phyloP scores from a whole-genome alignment of 176 grass and related monocot genomes.

The Eragrostis curvula region DNA sequence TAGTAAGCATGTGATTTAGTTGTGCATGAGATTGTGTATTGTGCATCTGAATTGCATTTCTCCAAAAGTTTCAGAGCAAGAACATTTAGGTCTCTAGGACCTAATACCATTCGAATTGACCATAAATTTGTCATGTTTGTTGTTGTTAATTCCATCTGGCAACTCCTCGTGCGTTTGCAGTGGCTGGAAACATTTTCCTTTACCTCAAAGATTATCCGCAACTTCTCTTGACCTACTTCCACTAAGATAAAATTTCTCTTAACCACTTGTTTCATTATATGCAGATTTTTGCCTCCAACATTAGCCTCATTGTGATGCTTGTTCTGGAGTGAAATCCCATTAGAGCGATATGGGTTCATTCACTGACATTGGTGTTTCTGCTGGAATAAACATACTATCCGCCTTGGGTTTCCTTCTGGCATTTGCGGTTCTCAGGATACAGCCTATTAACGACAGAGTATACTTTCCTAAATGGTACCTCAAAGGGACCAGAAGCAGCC shows the following conservation, averaged over 20 bases:
- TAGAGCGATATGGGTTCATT: constrained; percentile 71
- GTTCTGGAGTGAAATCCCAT: constrained; percentile 34
- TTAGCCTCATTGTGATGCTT: not conserved
- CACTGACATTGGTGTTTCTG: constrained; percentile 67
- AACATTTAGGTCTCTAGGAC: too few relatives aligned
- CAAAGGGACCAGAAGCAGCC: constrained; percentile 87
- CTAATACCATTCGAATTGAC: not conserved
- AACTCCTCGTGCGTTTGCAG: not conserved
- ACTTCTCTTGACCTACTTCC: not conserved
- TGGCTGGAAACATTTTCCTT: too few relatives aligned
- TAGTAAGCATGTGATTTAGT: not conserved
- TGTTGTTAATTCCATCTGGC: not conserved
- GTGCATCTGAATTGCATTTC: not conserved
- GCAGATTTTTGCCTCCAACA: constrained; percentile 25
- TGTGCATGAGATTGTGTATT: not conserved
- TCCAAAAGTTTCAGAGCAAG: not conserved
- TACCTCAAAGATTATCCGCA: too few relatives aligned
- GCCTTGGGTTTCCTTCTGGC: constrained; percentile 75
- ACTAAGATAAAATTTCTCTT: not conserved
- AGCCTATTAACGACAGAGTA: constrained; percentile 88
- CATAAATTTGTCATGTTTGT: not conserved
- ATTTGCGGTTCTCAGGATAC: constrained; percentile 82
- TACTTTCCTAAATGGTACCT: constrained; percentile 98
- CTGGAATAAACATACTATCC: constrained; percentile 84
- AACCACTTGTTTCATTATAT: not conserved